phyloP scores from a whole-genome alignment of 2,329 filamentous ascomycete genomes.

The Paecilomyces dactylethromorphus region DNA sequence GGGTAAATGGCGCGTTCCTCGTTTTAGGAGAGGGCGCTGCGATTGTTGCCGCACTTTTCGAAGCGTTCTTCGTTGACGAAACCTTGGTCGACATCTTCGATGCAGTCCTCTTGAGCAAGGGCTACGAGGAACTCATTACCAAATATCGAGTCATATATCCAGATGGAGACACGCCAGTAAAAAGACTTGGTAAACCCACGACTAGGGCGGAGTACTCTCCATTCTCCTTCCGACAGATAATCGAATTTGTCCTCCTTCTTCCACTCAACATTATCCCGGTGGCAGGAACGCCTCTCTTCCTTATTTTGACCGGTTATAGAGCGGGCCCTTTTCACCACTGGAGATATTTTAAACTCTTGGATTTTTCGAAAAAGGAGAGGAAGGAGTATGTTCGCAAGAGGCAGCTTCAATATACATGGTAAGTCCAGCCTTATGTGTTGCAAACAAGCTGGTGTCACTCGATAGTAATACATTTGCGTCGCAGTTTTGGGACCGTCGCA shows the following conservation, averaged over 20 bases:
- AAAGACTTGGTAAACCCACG: conserved; percentile 76
- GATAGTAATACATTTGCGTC: background rate
- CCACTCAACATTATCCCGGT: conserved; percentile 84
- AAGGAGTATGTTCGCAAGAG: conserved; percentile 62
- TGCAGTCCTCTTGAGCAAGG: conserved; percentile 71
- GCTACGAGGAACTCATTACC: conserved; percentile 61
- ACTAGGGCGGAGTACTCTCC: conserved; percentile 72
- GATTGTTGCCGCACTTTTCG: conserved; percentile 61
- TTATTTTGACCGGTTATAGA: conserved; percentile 79
- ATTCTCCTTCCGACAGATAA: conserved; percentile 83
- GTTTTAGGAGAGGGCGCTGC: conserved; percentile 64
- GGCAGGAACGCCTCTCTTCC: conserved; percentile 75
- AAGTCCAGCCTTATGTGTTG: conserved; percentile 13
- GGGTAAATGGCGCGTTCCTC: conserved; percentile 79
- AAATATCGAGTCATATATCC: conserved; percentile 59
- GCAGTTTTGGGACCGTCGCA: conserved; percentile 73
- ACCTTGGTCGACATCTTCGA: conserved; percentile 78
- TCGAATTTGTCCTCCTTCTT: conserved; percentile 71
- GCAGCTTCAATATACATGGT: conserved; percentile 81
- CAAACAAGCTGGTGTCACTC: background rate
- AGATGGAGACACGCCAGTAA: conserved; percentile 66
- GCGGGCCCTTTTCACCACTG: conserved; percentile 86
- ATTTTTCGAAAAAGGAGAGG: conserved; percentile 65
- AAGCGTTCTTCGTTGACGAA: conserved; percentile 76
- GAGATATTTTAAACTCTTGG: conserved; percentile 78